These are phyloP conservation scores for Vigna unguiculata DNA, from an alignment of 306 rosid genomes.

Conservation along the genomic window DNA sequence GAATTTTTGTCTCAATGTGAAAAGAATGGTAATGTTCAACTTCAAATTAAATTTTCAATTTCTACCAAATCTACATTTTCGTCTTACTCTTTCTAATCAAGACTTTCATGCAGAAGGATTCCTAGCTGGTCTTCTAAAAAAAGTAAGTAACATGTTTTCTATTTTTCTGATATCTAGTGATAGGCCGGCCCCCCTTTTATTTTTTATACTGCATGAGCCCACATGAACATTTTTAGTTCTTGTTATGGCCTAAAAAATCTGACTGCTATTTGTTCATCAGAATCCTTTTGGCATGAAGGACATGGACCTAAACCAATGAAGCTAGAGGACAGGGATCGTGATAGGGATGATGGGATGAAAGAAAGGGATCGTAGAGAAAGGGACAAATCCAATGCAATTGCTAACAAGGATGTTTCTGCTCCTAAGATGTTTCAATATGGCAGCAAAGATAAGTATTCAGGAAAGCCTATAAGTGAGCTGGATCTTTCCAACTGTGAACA, in stretches of 20 bases:
- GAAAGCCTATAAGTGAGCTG: conserved; percentile 92
- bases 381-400: conserved; percentile 59
- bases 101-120: conserved; percentile 83
- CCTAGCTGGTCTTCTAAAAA: conserved; percentile 97
- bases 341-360: conserved; percentile 75
- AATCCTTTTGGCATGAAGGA: conserved; percentile 66
- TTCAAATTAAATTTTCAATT: conserved; percentile 41
- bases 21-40: conserved; percentile 76
- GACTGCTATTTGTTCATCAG: conserved; percentile 55
- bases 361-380: conserved; percentile 86
- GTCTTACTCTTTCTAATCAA: conserved; percentile 56
- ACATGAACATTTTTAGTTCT: conserved; percentile 33
- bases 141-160: conserved; percentile 68
- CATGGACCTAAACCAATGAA: conserved; percentile 65
- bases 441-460: conserved; percentile 85
- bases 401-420: conserved; percentile 73
- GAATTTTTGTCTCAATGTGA: conserved; percentile 91
- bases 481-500: conserved; percentile 96
- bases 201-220: conserved; percentile 30
- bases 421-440: conserved; percentile 70
- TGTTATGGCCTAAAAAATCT: conserved; percentile 35
- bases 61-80: conserved; percentile 36
- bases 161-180: conserved; percentile 32
- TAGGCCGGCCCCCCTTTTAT: conserved; percentile 27
- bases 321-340: conserved; percentile 80